Evolutionary conservation across 306 rosid genomes (phyloP).

Genomic region (Rubus parviflorus): DNA sequence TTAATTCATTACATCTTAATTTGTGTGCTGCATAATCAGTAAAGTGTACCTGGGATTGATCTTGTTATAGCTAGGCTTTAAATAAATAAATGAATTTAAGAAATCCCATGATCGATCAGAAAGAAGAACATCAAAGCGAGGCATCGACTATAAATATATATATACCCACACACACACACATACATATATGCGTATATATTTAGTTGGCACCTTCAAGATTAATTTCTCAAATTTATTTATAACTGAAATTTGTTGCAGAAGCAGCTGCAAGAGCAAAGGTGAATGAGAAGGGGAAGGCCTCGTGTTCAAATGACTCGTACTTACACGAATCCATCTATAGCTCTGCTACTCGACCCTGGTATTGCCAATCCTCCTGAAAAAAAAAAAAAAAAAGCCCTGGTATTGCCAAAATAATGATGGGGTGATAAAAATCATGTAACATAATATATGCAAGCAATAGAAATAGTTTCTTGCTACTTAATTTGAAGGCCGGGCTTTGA

Average conservation of each 20-base stretch:
- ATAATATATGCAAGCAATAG: not conserved
- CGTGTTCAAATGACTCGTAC: slow-evolving; percentile 16
- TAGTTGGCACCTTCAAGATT: not conserved
- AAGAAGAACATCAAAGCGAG: not conserved
- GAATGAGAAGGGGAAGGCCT: slow-evolving; percentile 19
- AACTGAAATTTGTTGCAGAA: slow-evolving; percentile 10
- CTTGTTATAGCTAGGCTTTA: not conserved
- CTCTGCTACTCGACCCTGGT: slow-evolving; percentile 9
- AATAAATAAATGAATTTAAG: not conserved
- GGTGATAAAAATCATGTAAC: not conserved
- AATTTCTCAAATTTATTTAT: not conserved
- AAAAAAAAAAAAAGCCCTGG: not conserved
- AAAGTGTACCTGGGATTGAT: not conserved
- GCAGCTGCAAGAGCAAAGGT: slow-evolving; percentile 33
- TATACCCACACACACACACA: not conserved
- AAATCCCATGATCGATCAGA: too few relatives aligned
- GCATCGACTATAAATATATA: not conserved
- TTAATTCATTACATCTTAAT: not conserved
- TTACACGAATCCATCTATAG: slow-evolving; percentile 1
- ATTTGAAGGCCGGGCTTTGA: not conserved
- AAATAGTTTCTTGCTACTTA: slow-evolving; percentile 9
- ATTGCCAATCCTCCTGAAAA: not conserved
- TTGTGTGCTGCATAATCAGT: not conserved
- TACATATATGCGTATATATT: too few relatives aligned
- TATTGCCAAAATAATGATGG: slow-evolving; percentile 8